Conservation (phyloP, 2,329 filamentous ascomycete species). For the Elsinoe ampelina region DNA sequence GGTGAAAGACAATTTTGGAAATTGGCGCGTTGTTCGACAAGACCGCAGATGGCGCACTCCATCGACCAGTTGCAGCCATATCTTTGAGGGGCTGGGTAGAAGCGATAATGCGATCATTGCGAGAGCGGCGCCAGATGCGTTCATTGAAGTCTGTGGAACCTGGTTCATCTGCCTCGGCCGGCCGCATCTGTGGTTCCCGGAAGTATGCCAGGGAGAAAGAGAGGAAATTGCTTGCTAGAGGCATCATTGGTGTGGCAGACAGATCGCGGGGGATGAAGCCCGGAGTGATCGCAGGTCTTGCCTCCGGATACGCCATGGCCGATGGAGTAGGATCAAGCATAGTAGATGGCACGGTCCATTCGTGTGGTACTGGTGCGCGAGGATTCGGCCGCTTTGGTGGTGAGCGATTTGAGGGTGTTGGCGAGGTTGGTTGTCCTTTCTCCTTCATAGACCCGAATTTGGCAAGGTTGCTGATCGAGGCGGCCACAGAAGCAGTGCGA, state of each 20-base stretch:
- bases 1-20: constrained; percentile 88
- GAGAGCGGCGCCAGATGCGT: constrained; percentile 79
- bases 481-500: constrained; percentile 55
- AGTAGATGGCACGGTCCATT: constrained; percentile 60
- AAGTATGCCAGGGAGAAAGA: constrained; percentile 98
- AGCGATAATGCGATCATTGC: constrained; percentile 84
- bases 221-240: constrained; percentile 73
- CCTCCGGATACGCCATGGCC: constrained; percentile 60
- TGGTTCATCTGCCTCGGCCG: constrained; percentile 88
- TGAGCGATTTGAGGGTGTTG: constrained; percentile 17
- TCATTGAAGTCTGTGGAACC: constrained; percentile 95
- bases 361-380: constrained; percentile 40
- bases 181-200: constrained; percentile 96
- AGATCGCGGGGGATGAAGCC: constrained; percentile 58
- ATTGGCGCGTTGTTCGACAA: constrained; percentile 87
- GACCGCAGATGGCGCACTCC: constrained; percentile 74
- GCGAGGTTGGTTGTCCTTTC: constrained; percentile 2
- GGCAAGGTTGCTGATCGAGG: constrained; percentile 53
- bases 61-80: constrained; percentile 72
- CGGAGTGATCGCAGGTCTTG: constrained; percentile 69
- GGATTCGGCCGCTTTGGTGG: constrained; percentile 35
- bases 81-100: constrained; percentile 92
- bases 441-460: constrained; percentile 35
- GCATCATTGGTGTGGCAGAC: constrained; percentile 54
- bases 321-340: constrained; percentile 60